Evolutionary conservation across 768 basidiomycete species (phyloP), one percentile per base, ranked within the genome.

Genomic region (Amanita molliuscula): DNA sequence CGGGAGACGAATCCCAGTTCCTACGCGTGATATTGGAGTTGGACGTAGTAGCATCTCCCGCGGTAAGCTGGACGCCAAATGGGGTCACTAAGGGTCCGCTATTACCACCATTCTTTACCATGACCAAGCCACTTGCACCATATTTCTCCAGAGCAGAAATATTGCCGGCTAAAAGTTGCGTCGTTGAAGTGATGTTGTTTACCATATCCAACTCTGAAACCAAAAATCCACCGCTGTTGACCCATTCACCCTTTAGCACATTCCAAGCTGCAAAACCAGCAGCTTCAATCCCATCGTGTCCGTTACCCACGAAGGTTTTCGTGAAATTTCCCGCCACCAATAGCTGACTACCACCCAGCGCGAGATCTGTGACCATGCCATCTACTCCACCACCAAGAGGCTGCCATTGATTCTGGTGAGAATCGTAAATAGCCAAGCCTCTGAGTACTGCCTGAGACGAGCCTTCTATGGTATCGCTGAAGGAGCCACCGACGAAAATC

Each of bases 401-500:
- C 11, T 64, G 65, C 93, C 93, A 97, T 8, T 73, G 59, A 52
- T 82, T 75, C 26, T 69, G 70, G 46, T 67, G 58, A 9, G 90
- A 67, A 55, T 92, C 76, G 63, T 92, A 97, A 47, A 78, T 60
- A 0, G 83, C 90, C 28, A 95, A 64, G 31, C 81, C 76, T 38
- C 64, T 64, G 31, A 91, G 66, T 29, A 65, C 67, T 48, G 77
- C 76, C 41, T 73, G 67, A 2, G 70, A 74, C 0, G 82, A 78
- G 13, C 72, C 67, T 4, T 73, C 67, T 1, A 64, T 62, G 0
- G 90, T 87, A 54, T 87, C 82, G 0, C 72, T 75, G 69, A 99
- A 99, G 0, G 80, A 70, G 0, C 96, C 96, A n/a, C 91, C 95
- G 35, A 94, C 80, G 61, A 76, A 96, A 9, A 98, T 65, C 16